phyloP scores from a whole-genome alignment of 768 basidiomycete species.

The Chiua virens region DNA sequence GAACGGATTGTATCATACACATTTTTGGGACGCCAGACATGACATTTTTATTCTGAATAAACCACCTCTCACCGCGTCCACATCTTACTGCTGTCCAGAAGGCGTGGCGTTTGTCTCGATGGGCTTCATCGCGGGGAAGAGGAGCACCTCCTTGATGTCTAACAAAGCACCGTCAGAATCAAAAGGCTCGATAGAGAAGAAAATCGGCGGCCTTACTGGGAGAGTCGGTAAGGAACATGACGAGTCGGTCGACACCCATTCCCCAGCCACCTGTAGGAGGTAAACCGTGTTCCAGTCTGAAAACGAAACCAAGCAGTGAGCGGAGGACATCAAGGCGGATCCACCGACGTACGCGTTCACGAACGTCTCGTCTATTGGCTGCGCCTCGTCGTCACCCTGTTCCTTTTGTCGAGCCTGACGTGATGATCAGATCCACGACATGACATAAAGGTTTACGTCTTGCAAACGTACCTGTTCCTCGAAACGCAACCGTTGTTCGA shows the following conservation, averaged over 20 bases:
- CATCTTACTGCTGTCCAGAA: slow-evolving; percentile 16
- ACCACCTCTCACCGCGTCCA: slow-evolving; percentile 19
- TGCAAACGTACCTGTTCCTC: slow-evolving; percentile 73
- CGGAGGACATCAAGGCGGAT: neutral
- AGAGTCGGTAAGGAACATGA: slow-evolving; percentile 99
- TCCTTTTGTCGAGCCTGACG: slow-evolving; percentile 84
- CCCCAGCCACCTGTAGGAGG: slow-evolving; percentile 99
- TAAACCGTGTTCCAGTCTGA: slow-evolving; percentile 91
- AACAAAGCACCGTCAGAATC: slow-evolving; percentile 7
- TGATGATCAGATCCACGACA: neutral
- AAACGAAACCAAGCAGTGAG: neutral
- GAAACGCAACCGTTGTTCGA: slow-evolving; percentile 92
- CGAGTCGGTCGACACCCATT: slow-evolving; percentile 90
- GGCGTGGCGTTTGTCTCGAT: slow-evolving; percentile 46
- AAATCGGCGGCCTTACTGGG: slow-evolving; percentile 55
- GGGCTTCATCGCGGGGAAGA: slow-evolving; percentile 98
- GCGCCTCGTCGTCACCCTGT: slow-evolving; percentile 96
- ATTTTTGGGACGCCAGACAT: too few species aligned
- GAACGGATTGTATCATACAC: too few species aligned
- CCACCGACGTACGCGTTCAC: slow-evolving; percentile 76
- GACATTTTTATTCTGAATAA: too few species aligned
- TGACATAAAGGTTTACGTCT: too few species aligned
- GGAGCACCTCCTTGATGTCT: slow-evolving; percentile 96
- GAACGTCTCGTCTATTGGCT: slow-evolving; percentile 94
- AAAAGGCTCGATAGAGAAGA: neutral